A percentile compares a stretch with the other conserved stretches of the same genome.
Evolutionary conservation across 2,329 filamentous ascomycete genomes (phyloP).

Genomic region (Fusarium tjaetaba): DNA sequence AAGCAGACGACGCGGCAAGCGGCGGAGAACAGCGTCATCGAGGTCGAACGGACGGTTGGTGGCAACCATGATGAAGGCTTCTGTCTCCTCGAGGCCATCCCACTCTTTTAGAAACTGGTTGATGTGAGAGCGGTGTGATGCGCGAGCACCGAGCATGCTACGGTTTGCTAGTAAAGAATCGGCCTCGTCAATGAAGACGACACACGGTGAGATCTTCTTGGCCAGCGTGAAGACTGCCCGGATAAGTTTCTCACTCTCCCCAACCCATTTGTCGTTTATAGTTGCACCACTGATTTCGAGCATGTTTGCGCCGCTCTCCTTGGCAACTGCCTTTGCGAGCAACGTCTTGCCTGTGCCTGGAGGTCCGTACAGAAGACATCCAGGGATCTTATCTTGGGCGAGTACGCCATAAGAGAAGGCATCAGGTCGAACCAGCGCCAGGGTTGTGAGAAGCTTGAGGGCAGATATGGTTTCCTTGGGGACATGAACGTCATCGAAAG

Average conservation of each 20-base stretch:
- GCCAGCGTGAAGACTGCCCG: constrained; percentile 91
- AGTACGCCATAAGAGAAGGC: constrained; percentile 97
- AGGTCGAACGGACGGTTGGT: constrained; percentile 96
- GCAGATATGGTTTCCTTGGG: constrained; percentile 85
- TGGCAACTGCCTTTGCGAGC: constrained; percentile 74
- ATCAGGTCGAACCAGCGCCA: constrained; percentile 87
- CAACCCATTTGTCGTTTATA: constrained; percentile 96
- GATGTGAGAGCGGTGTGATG: constrained; percentile 86
- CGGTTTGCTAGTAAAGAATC: constrained; percentile 90
- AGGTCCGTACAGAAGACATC: constrained; percentile 87
- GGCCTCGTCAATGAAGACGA: constrained; percentile 97
- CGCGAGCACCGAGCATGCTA: constrained; percentile 70
- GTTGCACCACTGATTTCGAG: constrained; percentile 91
- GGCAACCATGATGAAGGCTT: constrained; percentile 97
- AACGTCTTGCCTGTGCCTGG: constrained; percentile 82
- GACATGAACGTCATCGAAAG: constrained; percentile 87
- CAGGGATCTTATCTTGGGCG: constrained; percentile 88
- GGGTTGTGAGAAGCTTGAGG: constrained; percentile 85
- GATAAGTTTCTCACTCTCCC: constrained; percentile 96
- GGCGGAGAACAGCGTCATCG: constrained; percentile 85
- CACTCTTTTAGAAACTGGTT: constrained; percentile 97
- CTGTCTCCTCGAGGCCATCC: constrained; percentile 86
- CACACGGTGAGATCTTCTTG: constrained; percentile 88
- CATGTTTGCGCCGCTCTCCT: constrained; percentile 74
- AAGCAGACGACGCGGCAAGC: constrained; percentile 76